Evolutionary conservation across 2,329 filamentous ascomycete genomes (phyloP).

Genomic region (Botrytis fabae): DNA sequence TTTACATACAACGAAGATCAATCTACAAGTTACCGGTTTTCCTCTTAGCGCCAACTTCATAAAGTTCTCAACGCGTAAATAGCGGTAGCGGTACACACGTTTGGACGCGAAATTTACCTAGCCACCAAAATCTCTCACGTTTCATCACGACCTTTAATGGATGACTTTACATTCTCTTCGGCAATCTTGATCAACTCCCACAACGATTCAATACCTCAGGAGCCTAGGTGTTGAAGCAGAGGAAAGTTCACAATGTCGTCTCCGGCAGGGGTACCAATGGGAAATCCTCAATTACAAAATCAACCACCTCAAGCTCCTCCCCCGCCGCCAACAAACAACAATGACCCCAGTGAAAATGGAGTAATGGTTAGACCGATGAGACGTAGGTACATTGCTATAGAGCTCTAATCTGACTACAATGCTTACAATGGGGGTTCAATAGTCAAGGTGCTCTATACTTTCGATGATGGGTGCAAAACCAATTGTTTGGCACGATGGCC

Average conservation of each 20-base stretch:
- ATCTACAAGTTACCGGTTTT: neutral
- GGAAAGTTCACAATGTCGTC: constrained; percentile 37
- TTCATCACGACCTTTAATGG: constrained; percentile 21
- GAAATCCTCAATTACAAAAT: constrained; percentile 27
- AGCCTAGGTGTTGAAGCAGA: constrained; percentile 30
- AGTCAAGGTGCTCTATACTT: constrained; percentile 98
- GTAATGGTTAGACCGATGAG: constrained; percentile 58
- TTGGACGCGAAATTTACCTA: constrained; percentile 29
- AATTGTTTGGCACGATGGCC: constrained; percentile 88
- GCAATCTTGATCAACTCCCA: constrained; percentile 28
- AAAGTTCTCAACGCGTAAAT: constrained; percentile 22
- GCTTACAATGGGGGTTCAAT: constrained; percentile 34
- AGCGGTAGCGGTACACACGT: constrained; percentile 28
- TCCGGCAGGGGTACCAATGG: constrained; percentile 27
- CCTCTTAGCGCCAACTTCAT: constrained; percentile 27
- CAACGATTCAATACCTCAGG: constrained; percentile 25
- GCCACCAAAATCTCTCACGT: constrained; percentile 32
- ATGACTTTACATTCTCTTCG: constrained; percentile 30
- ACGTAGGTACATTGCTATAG: constrained; percentile 51
- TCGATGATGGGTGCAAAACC: constrained; percentile 83
- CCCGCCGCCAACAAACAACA: constrained; percentile 25
- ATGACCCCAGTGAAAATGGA: constrained; percentile 47
- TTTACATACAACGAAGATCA: constrained; percentile 18
- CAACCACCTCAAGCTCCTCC: constrained; percentile 29
- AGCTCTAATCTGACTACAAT: constrained; percentile 8